A percentile compares a stretch with the other conserved stretches of the same genome.
phyloP scores from a whole-genome alignment of 2,329 filamentous ascomycete genomes.

The Stylonectria norvegica region DNA sequence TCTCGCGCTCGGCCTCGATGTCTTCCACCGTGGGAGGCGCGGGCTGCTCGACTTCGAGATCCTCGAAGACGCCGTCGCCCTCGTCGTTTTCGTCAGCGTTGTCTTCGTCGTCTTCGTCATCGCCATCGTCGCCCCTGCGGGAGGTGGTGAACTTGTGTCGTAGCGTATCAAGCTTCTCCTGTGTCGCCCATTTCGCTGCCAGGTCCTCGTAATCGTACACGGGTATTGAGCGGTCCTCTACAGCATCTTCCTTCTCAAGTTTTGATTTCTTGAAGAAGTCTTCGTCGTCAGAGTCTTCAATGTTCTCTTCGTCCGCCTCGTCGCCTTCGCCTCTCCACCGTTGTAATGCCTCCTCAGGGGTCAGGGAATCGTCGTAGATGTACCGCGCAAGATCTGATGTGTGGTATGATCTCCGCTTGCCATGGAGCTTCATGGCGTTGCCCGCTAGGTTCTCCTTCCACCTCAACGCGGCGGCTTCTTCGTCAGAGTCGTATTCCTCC shows the following conservation, averaged over 20 bases:
- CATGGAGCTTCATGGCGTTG: constrained; percentile 69
- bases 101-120: constrained; percentile 33
- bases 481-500: constrained; percentile 57
- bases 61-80: constrained; percentile 50
- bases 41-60: constrained; percentile 60
- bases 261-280: constrained; percentile 64
- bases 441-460: constrained; percentile 89
- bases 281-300: constrained; percentile 56
- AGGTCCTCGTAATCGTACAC: constrained; percentile 75
- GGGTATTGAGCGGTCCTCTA: constrained; percentile 79
- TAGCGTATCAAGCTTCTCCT: constrained; percentile 72
- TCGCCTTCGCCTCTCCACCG: constrained; percentile 72
- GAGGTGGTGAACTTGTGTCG: constrained; percentile 72
- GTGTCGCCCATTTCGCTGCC: constrained; percentile 79
- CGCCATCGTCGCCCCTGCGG: constrained; percentile 43
- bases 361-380: constrained; percentile 81
- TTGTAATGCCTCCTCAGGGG: constrained; percentile 69
- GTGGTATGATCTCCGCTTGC: constrained; percentile 67
- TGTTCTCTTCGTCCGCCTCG: constrained; percentile 55
- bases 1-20: constrained; percentile 84
- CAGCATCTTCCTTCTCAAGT: constrained; percentile 63
- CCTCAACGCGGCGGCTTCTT: constrained; percentile 68
- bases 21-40: constrained; percentile 44
- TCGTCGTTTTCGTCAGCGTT: constrained; percentile 54
- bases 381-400: constrained; percentile 79